Base-by-base conservation (phyloP, 768 basidiomycete genomes). In the Tephrocybe rancida region DNA sequence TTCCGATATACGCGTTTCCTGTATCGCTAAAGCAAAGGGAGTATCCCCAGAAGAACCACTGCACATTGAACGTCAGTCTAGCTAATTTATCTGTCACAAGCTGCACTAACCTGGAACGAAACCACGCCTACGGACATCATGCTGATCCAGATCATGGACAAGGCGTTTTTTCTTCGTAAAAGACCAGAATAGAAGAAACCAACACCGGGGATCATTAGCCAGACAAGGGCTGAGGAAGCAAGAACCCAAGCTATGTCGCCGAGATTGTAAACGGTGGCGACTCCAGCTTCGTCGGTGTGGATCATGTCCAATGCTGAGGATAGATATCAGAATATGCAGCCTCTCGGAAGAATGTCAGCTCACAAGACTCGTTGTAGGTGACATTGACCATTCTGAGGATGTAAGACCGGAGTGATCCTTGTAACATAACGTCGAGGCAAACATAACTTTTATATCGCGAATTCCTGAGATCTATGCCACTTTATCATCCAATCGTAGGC, bases 41-140 rank as follows among this genome's bases (percentile, higher is more conserved):
- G 73, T 81, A 98, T 2, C 95, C 95, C 95, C 95, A 97, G 79
- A 96, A 95, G 77, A 93, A 95, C 93, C 93, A 95, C 88, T 94
- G 58, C n/a, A n/a, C n/a, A n/a, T n/a, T 34, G 21, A 4, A 60
- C 39, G 26, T 5, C 7, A 18, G 26, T 39, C 43, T 22, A 42
- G 22, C 24, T 2, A 19, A 9, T 13, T 11, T 2, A 7, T 29
- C 11, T 35, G 39, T 30, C 14, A 22, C 10, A 35, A 25, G 57
- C 16, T 45, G 47, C 0, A 76, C 83, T 54, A 55, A 91, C 92
- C 78, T 93, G 88, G 74, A 94, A 93, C 3, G 87, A 87, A 27
- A 93, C 90, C 61, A 90, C 81, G 0, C 86, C 94, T 10, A 94
- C 63, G 0, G 83, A 81, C 61, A 88, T 80, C 80, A 94, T 85